Conservation (phyloP, 2,329 filamentous ascomycete genomes). For the Exophiala sideris region DNA sequence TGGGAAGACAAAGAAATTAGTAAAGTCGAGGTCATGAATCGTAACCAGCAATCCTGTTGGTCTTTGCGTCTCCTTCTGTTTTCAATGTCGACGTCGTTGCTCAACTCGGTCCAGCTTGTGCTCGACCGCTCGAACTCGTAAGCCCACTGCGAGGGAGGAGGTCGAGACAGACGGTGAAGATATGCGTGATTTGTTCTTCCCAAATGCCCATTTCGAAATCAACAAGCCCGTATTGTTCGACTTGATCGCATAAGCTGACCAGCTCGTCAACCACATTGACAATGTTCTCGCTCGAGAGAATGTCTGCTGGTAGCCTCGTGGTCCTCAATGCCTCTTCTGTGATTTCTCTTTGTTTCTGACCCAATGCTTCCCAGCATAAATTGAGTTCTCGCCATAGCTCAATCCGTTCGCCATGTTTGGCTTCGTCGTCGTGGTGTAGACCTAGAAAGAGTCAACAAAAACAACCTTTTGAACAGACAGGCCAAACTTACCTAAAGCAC, state of each 20-base stretch:
- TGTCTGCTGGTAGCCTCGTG: constrained; percentile 54
- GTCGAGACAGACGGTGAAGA: constrained; percentile 22
- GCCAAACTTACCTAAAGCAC: constrained; percentile 60
- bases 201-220: constrained; percentile 97
- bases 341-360: constrained; percentile 80
- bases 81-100: neutral
- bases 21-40: constrained; percentile 13
- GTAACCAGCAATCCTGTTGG: constrained; percentile 1
- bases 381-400: constrained; percentile 94
- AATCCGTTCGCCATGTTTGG: constrained; percentile 70
- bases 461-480: neutral
- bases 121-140: neutral
- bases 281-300: constrained; percentile 67
- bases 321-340: constrained; percentile 58
- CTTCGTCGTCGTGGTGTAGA: constrained; percentile 77
- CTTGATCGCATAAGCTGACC: constrained; percentile 74
- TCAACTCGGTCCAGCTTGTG: constrained; percentile 4
- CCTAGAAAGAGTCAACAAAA: constrained; percentile 14
- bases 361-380: constrained; percentile 78
- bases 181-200: constrained; percentile 82
- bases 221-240: constrained; percentile 89
- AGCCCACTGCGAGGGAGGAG: constrained; percentile 11
- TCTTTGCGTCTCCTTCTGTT: neutral
- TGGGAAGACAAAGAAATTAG: neutral
- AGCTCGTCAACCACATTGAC: constrained; percentile 79